Base-by-base conservation (phyloP, 225 moss, liverwort and hornwort genomes). In the Thuidium tamariscinum region DNA sequence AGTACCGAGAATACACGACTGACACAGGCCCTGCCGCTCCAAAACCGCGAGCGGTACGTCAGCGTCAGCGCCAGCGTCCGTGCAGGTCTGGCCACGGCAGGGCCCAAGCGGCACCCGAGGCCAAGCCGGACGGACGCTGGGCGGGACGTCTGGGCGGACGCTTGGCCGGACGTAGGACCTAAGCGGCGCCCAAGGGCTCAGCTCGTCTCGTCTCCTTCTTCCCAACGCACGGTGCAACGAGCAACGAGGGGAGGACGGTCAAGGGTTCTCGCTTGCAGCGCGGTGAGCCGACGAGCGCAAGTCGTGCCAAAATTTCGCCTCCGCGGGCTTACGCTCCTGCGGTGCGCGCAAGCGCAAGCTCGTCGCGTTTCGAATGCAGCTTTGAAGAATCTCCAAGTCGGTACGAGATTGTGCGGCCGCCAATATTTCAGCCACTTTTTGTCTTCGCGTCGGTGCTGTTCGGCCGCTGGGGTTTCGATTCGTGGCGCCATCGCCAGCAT, bases 251-350 rank as follows among this genome's bases (percentile, higher is more conserved):
- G 10, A 75, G 82, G 90, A 90, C 90, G 90, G 90, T 90, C 82
- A 90, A 88, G 90, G 87, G 82, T 82, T 82, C 65, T 63, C 49
- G 80, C 84, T 75, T 76, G 81, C 87, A 29, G 81, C 84, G 80
- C 80, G 80, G 84, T 67, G 83, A 74, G 75, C 44, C 52, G 87
- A 62, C 56, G 81, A 77, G 68, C 44, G 87, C 85, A 80, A 82
- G 90, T 90, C 82, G 77, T 90, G 90, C 90, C 87, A 90, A 82
- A 90, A 87, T 71, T 64, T 81, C 55, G 81, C 44, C 70, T 54
- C 84, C 90, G 87, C 90, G 90, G 90, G 87, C 87, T 90, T 90
- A 87, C 87, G 85, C 87, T 84, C 90, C 87, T 81, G 85, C 4
- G 71, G 54, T 12, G 26, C 72, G 59, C 72, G 72, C 73, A 61